A percentile compares a stretch with the other conserved stretches of the same genome.
Evolutionary conservation across 164 flowering plant species (phyloP).

Genomic region (Kingdonia uniflora): DNA sequence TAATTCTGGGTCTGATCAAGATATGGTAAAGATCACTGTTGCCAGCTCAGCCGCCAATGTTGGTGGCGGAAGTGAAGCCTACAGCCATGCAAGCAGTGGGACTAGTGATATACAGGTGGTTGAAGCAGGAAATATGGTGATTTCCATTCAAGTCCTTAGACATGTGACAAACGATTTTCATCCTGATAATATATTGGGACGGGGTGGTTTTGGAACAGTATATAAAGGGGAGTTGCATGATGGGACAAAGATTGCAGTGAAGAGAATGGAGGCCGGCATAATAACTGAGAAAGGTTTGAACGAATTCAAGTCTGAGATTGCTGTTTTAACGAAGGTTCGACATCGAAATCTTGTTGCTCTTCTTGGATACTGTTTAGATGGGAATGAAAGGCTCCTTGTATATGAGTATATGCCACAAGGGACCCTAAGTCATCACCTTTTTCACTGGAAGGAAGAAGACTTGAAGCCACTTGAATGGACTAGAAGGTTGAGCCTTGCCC

Average conservation of each 20-base stretch:
- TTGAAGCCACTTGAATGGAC: slow-evolving; percentile 82
- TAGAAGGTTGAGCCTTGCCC: slow-evolving; percentile 57
- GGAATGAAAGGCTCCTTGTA: slow-evolving; percentile 78
- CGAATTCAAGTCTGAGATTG: slow-evolving; percentile 88
- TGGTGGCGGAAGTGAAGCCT: slow-evolving; percentile 24
- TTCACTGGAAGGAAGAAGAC: slow-evolving; percentile 62
- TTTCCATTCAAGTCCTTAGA: slow-evolving; percentile 66
- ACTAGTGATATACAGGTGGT: slow-evolving; percentile 47
- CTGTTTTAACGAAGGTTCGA: slow-evolving; percentile 76
- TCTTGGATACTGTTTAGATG: slow-evolving; percentile 83
- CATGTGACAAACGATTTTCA: slow-evolving; percentile 82
- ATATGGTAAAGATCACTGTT: slow-evolving; percentile 49
- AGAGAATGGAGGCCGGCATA: slow-evolving; percentile 81
- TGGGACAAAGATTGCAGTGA: slow-evolving; percentile 93
- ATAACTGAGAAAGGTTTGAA: slow-evolving; percentile 60
- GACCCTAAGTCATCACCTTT: slow-evolving; percentile 57
- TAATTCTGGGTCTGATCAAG: slow-evolving; percentile 51
- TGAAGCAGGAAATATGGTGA: slow-evolving; percentile 71
- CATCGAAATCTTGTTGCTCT: slow-evolving; percentile 85
- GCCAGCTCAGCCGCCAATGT: slow-evolving; percentile 36
- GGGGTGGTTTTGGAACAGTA: slow-evolving; percentile 92
- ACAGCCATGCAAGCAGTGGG: slow-evolving; percentile 35
- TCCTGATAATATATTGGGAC: slow-evolving; percentile 61
- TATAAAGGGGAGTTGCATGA: slow-evolving; percentile 92
- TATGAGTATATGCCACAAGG: slow-evolving; percentile 97